Evolutionary conservation across 257 asterid species (phyloP), one percentile per base, ranked within the genome.

Genomic region (Anisodus acutangulus): DNA sequence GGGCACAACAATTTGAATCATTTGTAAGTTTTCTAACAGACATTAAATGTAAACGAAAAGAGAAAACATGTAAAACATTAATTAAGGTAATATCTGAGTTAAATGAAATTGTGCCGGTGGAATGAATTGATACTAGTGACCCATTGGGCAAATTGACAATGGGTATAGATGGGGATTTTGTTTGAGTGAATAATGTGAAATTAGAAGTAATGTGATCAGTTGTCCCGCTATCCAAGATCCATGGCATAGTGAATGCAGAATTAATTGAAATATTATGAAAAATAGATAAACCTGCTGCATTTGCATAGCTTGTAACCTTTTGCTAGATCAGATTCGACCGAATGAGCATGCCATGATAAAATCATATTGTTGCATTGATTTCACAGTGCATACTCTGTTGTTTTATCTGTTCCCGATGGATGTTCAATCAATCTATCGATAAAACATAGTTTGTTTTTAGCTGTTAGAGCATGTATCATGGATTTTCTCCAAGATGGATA

Each of bases 141-240:
- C 82, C 69, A 53, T 53, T 83, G 0, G 45, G 80, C 6, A 60
- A 51, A 55, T 45, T 67, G 17, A 81, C 43, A 53, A 22, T 10
- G 3, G 62, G 9, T 69, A 43, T 15, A 3, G 31, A 5, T 0
- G 31, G 17, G 4, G 26, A 22, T 19, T 55, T 41, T 15, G 13
- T 69, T 69, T 69, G 78, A 39, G 53, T 39, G 11, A 55, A 80
- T 3, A 67, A 37, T 41, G 69, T 22, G 12, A 43, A 39, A 45
- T 85, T 9, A 12, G 1, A 85, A 57, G 55, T 55, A 35, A 80
- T 81, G 37, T 85, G 26, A 22, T 22, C 26, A 22, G 26, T 22
- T 22, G 26, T 22, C 26, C 26, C 26, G 26, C 26, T 80, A 7
- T 85, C 85, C 51, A 85, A 80, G 45, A 85, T 41, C 69, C 49